Evolutionary conservation across 139 green algal species (phyloP).

Genomic region (Auxenochlorella protothecoides): DNA sequence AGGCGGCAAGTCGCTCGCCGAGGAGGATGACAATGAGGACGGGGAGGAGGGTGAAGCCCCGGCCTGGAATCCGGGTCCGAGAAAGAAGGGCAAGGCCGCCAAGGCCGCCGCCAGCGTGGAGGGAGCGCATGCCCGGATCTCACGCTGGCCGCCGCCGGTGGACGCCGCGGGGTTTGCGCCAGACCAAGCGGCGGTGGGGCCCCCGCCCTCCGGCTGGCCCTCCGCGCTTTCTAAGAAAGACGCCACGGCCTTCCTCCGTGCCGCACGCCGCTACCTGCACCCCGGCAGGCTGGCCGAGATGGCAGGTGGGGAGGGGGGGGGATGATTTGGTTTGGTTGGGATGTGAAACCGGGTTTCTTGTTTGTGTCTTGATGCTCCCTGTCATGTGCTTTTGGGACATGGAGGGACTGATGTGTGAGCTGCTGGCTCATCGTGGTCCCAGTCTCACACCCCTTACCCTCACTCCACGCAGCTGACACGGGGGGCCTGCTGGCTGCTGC

Average conservation of each 20-base stretch:
- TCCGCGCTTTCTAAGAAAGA: slow-evolving; percentile 37
- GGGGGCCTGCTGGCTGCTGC: slow-evolving; percentile 1
- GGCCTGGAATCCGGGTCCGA: background rate
- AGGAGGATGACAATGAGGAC: too few species aligned
- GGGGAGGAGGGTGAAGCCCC: slow-evolving; percentile 1
- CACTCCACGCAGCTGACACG: background rate
- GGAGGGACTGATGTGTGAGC: too few species aligned
- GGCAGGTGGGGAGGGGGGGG: slow-evolving; percentile 23
- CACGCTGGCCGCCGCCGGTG: slow-evolving; percentile 41
- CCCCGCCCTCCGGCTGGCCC: slow-evolving; percentile 12
- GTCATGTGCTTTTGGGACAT: too few species aligned
- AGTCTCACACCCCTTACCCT: too few species aligned
- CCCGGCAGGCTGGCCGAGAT: slow-evolving; percentile 31
- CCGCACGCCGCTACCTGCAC: slow-evolving; percentile 35
- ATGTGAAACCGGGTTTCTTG: too few species aligned
- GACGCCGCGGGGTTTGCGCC: slow-evolving; percentile 3
- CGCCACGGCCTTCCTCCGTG: slow-evolving; percentile 53
- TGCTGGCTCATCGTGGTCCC: too few species aligned
- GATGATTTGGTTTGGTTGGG: too few species aligned
- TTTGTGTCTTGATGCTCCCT: too few species aligned
- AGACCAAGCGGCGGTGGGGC: background rate
- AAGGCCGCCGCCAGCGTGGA: slow-evolving; percentile 25
- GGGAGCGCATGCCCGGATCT: slow-evolving; percentile 52
- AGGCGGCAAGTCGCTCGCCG: too few species aligned
- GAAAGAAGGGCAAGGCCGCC: slow-evolving; percentile 3